Percentiles rank a stretch among this genome's conserved stretches.
Conservation (phyloP, 768 basidiomycete genomes). For the Agrocybe praecox region DNA sequence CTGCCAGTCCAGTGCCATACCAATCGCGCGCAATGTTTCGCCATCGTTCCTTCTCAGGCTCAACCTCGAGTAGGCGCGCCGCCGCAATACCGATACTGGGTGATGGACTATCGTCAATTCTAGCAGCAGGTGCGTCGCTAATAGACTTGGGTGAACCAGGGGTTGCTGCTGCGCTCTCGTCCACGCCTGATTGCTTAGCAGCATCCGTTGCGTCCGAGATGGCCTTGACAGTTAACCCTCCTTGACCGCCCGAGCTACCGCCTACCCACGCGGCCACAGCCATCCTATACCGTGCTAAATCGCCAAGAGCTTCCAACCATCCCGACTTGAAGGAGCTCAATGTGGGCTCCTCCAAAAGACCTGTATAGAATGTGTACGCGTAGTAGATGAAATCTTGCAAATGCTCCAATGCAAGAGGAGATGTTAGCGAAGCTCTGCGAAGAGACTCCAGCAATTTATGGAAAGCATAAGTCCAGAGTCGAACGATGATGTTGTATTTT, state of each 20-base stretch:
- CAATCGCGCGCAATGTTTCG: slow-evolving; percentile 86
- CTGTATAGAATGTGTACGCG: slow-evolving; percentile 92
- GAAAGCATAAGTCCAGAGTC: slow-evolving; percentile 92
- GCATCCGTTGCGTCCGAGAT: slow-evolving; percentile 45
- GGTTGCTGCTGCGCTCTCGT: slow-evolving; percentile 12
- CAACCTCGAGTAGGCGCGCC: slow-evolving; percentile 79
- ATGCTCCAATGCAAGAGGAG: slow-evolving; percentile 79
- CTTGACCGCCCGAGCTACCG: slow-evolving; percentile 40
- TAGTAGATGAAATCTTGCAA: slow-evolving; percentile 95
- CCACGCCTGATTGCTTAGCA: slow-evolving; percentile 16
- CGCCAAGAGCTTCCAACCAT: slow-evolving; percentile 97
- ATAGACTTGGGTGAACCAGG: slow-evolving; percentile 39
- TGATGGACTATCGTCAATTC: slow-evolving; percentile 65
- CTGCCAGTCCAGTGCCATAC: slow-evolving; percentile 86
- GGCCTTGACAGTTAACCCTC: slow-evolving; percentile 59
- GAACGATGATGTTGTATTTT: slow-evolving; percentile 94
- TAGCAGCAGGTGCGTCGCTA: slow-evolving; percentile 51
- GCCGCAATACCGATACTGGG: slow-evolving; percentile 88
- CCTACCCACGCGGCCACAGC: slow-evolving; percentile 88
- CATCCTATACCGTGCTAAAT: slow-evolving; percentile 94
- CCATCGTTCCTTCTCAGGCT: slow-evolving; percentile 94
- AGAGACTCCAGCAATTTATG: slow-evolving; percentile 90
- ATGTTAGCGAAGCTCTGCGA: slow-evolving; percentile 77
- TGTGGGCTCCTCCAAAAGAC: slow-evolving; percentile 79
- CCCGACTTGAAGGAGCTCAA: slow-evolving; percentile 72